Conservation (phyloP, 1,284 basidiomycete genomes). For the Pseudozyma tsukubaensis region DNA sequence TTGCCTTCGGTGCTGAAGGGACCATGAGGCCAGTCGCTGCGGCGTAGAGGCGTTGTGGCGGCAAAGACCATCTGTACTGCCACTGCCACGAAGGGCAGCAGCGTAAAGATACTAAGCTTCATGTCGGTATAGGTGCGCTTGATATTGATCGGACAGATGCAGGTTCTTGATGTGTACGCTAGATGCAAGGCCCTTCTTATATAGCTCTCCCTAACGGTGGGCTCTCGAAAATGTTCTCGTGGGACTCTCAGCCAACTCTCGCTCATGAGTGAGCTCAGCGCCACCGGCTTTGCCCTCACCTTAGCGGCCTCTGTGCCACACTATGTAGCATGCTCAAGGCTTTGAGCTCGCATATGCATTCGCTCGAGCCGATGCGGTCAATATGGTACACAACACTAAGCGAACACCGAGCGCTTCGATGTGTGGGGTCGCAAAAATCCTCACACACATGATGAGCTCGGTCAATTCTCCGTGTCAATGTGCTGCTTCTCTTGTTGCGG, state of each 20-base stretch:
- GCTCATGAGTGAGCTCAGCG: background rate
- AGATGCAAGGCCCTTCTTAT: background rate
- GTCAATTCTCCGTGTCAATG: background rate
- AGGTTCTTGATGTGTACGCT: background rate
- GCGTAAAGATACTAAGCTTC: slow-evolving; percentile 27
- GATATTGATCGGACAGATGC: background rate
- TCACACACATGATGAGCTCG: background rate
- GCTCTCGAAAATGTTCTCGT: background rate
- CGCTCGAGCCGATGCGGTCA: slow-evolving; percentile 10
- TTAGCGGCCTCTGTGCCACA: background rate
- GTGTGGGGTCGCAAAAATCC: background rate
- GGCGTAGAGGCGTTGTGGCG: slow-evolving; percentile 15
- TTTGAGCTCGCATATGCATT: background rate
- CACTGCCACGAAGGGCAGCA: slow-evolving; percentile 19
- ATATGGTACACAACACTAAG: slow-evolving; percentile 4
- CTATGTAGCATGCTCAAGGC: background rate
- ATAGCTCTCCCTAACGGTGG: background rate
- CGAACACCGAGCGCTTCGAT: slow-evolving; percentile 4
- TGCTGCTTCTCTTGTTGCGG: background rate
- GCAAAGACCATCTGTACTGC: slow-evolving; percentile 20
- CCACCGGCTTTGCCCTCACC: background rate
- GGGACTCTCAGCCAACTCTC: background rate
- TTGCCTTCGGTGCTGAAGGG: slow-evolving; percentile 33
- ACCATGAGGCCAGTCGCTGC: slow-evolving; percentile 35
- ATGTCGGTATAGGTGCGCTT: slow-evolving; percentile 8